A percentile compares a stretch with the other conserved stretches of the same genome.
Evolutionary conservation across 306 rosid species (phyloP).

Genomic region (Fagus sylvatica): DNA sequence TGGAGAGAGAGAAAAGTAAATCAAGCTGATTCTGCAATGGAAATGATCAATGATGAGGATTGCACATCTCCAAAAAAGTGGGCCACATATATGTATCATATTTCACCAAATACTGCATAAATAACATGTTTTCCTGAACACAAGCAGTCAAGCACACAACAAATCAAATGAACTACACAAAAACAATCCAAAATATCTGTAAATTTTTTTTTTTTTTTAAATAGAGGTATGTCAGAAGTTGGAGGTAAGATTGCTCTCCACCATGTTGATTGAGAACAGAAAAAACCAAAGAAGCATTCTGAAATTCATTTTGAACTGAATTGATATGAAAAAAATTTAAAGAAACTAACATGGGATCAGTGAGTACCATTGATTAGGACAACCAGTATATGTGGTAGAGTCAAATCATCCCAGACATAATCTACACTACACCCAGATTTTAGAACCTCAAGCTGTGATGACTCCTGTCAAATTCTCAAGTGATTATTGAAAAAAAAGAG

Average conservation of each 20-base stretch:
- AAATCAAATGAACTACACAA: conserved; percentile 1
- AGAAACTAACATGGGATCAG: conserved; percentile 19
- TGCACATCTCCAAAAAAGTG: neutral
- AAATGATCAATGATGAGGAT: neutral
- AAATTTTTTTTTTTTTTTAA: too few species aligned
- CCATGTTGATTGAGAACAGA: neutral
- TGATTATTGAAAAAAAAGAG: conserved; percentile 17
- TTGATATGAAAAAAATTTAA: neutral
- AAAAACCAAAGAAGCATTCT: neutral
- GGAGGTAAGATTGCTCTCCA: conserved; percentile 11
- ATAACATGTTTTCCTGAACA: neutral
- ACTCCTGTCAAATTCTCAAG: conserved; percentile 61
- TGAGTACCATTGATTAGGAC: conserved; percentile 62
- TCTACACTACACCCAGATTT: conserved; percentile 58
- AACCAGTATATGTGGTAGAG: conserved; percentile 76
- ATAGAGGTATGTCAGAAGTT: too few species aligned
- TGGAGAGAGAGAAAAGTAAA: neutral
- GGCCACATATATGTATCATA: neutral
- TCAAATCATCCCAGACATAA: conserved; percentile 95
- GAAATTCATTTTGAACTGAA: neutral
- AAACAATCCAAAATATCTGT: neutral
- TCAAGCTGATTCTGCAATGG: neutral
- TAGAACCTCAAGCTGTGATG: conserved; percentile 72
- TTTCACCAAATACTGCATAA: neutral
- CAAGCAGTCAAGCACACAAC: neutral